Conservation (phyloP, 805 yeast species). For the Kurtzmaniella fragi region DNA sequence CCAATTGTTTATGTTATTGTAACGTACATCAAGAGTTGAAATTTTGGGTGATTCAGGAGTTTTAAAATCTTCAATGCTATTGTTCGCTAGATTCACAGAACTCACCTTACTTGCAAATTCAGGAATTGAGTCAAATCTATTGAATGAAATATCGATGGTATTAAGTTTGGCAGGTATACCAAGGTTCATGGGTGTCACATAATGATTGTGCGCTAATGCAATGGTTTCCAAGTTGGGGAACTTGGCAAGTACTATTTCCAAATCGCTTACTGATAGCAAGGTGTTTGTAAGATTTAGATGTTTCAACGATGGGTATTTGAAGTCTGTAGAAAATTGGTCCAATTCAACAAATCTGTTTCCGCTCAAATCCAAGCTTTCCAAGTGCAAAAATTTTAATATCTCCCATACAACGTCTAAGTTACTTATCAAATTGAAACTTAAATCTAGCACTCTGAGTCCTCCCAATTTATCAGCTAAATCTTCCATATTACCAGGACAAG, state of each 20-base stretch:
- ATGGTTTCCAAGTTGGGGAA: slow-evolving; percentile 36
- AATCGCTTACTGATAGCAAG: slow-evolving; percentile 8
- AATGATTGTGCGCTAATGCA: slow-evolving; percentile 30
- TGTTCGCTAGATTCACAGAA: slow-evolving; percentile 7
- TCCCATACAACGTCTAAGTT: slow-evolving; percentile 33
- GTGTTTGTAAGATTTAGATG: slow-evolving; percentile 24
- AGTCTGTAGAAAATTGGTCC: background rate
- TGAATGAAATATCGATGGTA: slow-evolving; percentile 35
- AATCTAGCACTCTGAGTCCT: slow-evolving; percentile 33
- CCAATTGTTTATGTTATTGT: slow-evolving; percentile 48
- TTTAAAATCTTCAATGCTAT: slow-evolving; percentile 2
- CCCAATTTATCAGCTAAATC: slow-evolving; percentile 1
- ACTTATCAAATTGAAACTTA: slow-evolving; percentile 55
- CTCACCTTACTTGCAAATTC: slow-evolving; percentile 1
- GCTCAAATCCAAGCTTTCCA: slow-evolving; percentile 45
- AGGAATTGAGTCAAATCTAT: slow-evolving; percentile 31
- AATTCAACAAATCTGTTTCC: slow-evolving; percentile 41
- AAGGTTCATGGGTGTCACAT: slow-evolving; percentile 10
- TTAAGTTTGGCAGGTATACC: slow-evolving; percentile 5
- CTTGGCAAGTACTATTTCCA: slow-evolving; percentile 14
- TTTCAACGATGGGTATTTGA: slow-evolving; percentile 7
- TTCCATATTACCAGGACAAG: slow-evolving; percentile 6
- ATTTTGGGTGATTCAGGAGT: background rate
- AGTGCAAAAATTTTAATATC: slow-evolving; percentile 28
- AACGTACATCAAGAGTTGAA: slow-evolving; percentile 43